phyloP scores from a whole-genome alignment of 2,329 filamentous ascomycete species.

The Shiraia bambusicola region DNA sequence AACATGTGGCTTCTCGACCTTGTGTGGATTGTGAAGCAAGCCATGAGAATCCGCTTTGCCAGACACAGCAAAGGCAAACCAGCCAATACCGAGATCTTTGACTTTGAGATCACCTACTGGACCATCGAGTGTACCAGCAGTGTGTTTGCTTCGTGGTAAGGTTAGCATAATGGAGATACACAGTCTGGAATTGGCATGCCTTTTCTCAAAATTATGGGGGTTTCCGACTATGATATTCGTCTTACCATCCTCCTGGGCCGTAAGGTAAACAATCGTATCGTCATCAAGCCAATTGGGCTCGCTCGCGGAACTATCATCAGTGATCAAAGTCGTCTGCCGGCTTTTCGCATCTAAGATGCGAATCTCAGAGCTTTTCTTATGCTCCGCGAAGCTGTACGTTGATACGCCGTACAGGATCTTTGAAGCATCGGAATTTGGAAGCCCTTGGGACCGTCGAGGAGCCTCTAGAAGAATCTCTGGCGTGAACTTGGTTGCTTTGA shows the following conservation, averaged over 20 bases:
- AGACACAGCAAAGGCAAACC: conserved; percentile 51
- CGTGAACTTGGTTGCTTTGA: conserved; percentile 70
- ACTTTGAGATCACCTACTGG: conserved; percentile 54
- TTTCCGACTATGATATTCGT: conserved; percentile 43
- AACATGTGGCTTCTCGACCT: conserved; percentile 60
- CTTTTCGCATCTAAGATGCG: conserved; percentile 69
- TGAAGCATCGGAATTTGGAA: conserved; percentile 68
- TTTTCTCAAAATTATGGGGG: conserved; percentile 33
- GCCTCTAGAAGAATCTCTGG: conserved; percentile 76
- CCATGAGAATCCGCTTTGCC: conserved; percentile 70
- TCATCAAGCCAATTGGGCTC: conserved; percentile 78
- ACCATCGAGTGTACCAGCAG: conserved; percentile 48
- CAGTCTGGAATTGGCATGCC: conserved; percentile 19
- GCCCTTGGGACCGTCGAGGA: conserved; percentile 68
- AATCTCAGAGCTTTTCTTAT: conserved; percentile 68
- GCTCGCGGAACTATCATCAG: conserved; percentile 63
- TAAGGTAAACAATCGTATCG: conserved; percentile 61
- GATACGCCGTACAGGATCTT: conserved; percentile 68
- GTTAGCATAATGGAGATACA: conserved; percentile 1
- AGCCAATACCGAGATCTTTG: conserved; percentile 36
- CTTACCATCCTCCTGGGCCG: conserved; percentile 45
- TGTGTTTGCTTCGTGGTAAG: conserved; percentile 35
- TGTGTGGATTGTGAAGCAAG: conserved; percentile 65
- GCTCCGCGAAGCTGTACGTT: conserved; percentile 77
- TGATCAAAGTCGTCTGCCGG: conserved; percentile 66